Evolutionary conservation across 352 stramenopile species (phyloP), one percentile per base, ranked within the genome.

Genomic region (Globisporangium cylindrosporum): DNA sequence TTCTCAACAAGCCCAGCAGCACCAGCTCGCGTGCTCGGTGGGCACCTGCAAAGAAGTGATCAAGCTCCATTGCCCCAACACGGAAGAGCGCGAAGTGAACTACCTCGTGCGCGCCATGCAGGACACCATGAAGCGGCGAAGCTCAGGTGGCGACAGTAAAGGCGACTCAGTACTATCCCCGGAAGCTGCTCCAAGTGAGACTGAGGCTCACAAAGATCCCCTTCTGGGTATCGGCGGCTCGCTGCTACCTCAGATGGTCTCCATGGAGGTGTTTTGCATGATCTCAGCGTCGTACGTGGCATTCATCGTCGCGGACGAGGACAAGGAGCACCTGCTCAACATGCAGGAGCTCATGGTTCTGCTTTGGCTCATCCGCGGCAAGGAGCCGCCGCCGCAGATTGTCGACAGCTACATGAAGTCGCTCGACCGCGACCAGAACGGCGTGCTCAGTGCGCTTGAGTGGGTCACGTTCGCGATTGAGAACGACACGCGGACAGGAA

Each of bases 391-490:
- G 2, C 25, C 48, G 12, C 51, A 22, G 0, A 69, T 83, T 7
- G 77, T 89, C 0, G 66, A 79, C 9, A 80, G 63, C 57, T 83
- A 89, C 62, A 88, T 89, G 79, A 78, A 77, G n/a, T 84, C 86
- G 24, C 74, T 93, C 24, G 83, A 91, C 34, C 48, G 49, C 2
- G 80, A 89, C 53, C 64, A 77, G 10, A 87, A 90, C 49, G 77
- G 73, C 38, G 51, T 67, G 22, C 73, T 93, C 1, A 91, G 74
- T 41, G 78, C 73, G 3, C 73, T 86, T 14, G 83, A 92, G 43
- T 93, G 86, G 86, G 79, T 93, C 60, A 78, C 77, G 27, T 93
- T 86, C 66, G 82, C 83, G 0, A 62, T 92, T 3, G 79, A 84
- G 54, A 83, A 67, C 48, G 81, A 92, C 46, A 68, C 69, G 18